phyloP scores from a whole-genome alignment of 176 grass and related monocot genomes.

The Eleusine coracana region DNA sequence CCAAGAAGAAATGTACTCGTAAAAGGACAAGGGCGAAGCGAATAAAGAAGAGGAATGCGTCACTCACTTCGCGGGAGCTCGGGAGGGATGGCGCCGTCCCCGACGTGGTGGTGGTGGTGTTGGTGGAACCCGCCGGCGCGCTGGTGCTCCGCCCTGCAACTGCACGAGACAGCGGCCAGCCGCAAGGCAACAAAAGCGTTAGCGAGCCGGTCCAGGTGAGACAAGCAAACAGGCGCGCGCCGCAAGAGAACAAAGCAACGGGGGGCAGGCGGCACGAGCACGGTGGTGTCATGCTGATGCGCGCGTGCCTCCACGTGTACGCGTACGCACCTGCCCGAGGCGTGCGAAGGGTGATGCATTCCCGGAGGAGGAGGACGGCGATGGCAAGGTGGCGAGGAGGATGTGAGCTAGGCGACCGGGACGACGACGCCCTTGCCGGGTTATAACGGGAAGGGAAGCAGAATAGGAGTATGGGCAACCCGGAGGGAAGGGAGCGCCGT shows the following conservation, averaged over 20 bases:
- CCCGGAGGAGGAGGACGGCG: background rate
- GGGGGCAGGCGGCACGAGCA: too few relatives aligned
- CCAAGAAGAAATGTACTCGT: background rate
- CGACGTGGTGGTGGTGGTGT: conserved; percentile 42
- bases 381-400: background rate
- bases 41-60: background rate
- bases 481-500: too few relatives aligned
- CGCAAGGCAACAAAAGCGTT: conserved; percentile 31
- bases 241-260: conserved; percentile 25
- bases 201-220: conserved; percentile 21
- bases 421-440: background rate
- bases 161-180: background rate
- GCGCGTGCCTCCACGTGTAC: conserved; percentile 26
- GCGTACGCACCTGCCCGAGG: conserved; percentile 34
- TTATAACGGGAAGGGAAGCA: conserved; percentile 19
- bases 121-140: conserved; percentile 60
- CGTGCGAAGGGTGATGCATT: conserved; percentile 39
- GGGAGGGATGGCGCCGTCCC: conserved; percentile 68
- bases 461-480: background rate
- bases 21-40: background rate
- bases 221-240: background rate
- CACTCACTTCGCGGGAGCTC: conserved; percentile 61
- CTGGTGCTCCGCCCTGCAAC: conserved; percentile 73
- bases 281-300: background rate
- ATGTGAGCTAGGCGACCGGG: background rate